Evolutionary conservation across 2,329 filamentous ascomycete species (phyloP), one percentile per base, ranked within the genome.

Genomic region (Diaporthe citri): DNA sequence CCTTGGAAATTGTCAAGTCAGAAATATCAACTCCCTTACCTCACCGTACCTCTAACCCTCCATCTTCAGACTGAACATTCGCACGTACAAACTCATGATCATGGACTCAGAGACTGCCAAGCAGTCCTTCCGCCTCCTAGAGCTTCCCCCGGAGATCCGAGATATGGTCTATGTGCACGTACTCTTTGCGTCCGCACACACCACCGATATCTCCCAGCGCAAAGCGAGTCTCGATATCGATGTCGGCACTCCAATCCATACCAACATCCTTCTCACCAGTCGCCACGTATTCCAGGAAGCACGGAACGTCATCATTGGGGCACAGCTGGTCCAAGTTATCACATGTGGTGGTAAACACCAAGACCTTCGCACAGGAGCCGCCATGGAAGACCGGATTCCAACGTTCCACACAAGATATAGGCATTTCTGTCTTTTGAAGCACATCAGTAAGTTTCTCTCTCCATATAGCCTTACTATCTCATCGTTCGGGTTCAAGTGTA

Each of bases 401-500:
- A 1, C 31, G 36, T 62, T 43, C 39, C n/a, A 46, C n/a, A 4
- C 15, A 46, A 62, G n/a, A 31, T 62, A 43, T 6, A 28, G 4
- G 10, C 17, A 31, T 3, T 41, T 62, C 8, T 62, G 59, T n/a
- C 8, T 62, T 4, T 12, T 62, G 39, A 9, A 20, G 25, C 59
- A 62, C 25, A 20, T 2, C n/a, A 28, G 59, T 62, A n/a, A 46
- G 59, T 31, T 43, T 4, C n/a, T 12, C 59, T 25, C n/a, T 8
- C n/a, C 39, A 22, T 41, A n/a, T 0, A 8, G 5, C 8, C 22
- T 13, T 4, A 12, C 2, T 13, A 39, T 59, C 9, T 6, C 10
- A 12, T 1, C 13, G 0, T 10, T 41, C n/a, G 5, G 2, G 0
- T 1, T 13, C 34, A 60, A 12, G 1, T 2, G 6, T n/a, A 41